phyloP scores from a whole-genome alignment of 139 green algal species.

The Marvania coccoides region DNA sequence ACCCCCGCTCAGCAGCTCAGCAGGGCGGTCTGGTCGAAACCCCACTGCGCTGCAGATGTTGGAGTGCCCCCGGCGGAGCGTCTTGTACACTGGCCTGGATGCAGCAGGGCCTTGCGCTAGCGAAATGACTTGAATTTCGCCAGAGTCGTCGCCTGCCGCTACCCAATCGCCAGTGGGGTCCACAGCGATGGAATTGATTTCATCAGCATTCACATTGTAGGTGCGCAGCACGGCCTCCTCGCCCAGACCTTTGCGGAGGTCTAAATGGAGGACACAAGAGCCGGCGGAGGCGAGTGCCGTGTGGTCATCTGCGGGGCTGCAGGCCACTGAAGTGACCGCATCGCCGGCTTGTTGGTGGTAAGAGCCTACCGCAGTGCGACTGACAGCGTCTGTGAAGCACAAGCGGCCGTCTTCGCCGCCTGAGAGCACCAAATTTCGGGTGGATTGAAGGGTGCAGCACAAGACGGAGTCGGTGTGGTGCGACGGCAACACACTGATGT shows the following conservation, averaged over 20 bases:
- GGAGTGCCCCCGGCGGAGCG: constrained; percentile 37
- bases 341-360: background rate
- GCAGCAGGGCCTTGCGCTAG: background rate
- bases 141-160: constrained; percentile 45
- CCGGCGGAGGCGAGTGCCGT: background rate
- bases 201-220: constrained; percentile 26
- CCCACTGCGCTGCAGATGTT: constrained; percentile 45
- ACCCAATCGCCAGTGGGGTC: constrained; percentile 24
- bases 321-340: constrained; percentile 10
- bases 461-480: constrained; percentile 6
- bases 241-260: constrained; percentile 13
- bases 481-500: background rate
- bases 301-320: background rate
- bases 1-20: constrained; percentile 55
- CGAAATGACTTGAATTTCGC: constrained; percentile 41
- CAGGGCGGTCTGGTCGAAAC: constrained; percentile 45
- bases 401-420: constrained; percentile 18
- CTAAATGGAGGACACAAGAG: background rate
- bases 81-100: constrained; percentile 26
- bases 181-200: constrained; percentile 45
- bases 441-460: background rate
- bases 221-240: constrained; percentile 3
- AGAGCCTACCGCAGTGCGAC: background rate
- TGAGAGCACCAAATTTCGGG: constrained; percentile 8
- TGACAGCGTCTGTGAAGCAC: constrained; percentile 19